These are phyloP conservation scores for Eucalyptus albens DNA, from an alignment of 345 rosid genomes.

Conservation along the genomic window DNA sequence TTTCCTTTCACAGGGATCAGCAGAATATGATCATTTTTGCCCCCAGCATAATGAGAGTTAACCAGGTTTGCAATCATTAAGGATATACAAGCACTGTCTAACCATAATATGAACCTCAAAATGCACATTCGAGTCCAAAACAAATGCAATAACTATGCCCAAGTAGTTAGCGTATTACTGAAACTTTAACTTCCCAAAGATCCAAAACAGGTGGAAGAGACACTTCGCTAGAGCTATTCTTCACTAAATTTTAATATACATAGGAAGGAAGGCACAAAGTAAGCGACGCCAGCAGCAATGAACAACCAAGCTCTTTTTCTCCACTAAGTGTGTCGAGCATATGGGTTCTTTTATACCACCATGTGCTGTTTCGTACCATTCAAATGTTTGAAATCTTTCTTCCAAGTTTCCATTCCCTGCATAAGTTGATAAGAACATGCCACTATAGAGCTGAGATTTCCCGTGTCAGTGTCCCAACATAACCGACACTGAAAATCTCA, in stretches of 20 bases:
- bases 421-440: background rate
- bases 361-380: background rate
- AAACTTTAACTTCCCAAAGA: background rate
- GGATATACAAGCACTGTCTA: background rate
- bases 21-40: background rate
- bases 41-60: background rate
- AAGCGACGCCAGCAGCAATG: background rate
- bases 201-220: background rate
- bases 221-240: background rate
- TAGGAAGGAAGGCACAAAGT: background rate
- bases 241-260: background rate
- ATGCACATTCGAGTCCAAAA: background rate
- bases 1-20: background rate
- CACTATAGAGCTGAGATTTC: background rate
- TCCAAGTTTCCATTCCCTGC: background rate
- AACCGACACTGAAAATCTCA: background rate
- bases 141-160: background rate
- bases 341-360: background rate
- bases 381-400: background rate
- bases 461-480: background rate
- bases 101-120: background rate
- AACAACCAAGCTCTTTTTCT: background rate
- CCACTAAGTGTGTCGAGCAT: fast-evolving
- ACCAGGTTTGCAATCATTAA: background rate
- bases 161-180: background rate